Evolutionary conservation across 768 basidiomycete genomes (phyloP).

Genomic region (Floccularia luteovirens): DNA sequence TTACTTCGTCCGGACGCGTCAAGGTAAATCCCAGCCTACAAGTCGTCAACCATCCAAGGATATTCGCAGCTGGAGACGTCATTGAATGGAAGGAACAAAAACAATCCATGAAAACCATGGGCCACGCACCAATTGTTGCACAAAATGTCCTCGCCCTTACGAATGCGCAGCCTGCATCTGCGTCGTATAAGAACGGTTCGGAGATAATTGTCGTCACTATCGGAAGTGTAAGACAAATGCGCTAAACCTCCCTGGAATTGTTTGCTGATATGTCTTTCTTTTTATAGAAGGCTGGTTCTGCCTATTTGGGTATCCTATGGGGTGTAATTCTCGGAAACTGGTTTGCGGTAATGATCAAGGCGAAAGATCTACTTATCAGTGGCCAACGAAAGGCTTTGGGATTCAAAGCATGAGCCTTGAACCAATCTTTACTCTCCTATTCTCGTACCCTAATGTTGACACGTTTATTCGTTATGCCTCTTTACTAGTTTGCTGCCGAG

Average conservation of each 20-base stretch:
- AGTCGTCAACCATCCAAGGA: constrained; percentile 26
- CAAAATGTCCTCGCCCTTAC: constrained; percentile 29
- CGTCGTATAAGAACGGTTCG: not conserved
- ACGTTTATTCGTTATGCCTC: too few species aligned
- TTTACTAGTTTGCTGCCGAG: too few species aligned
- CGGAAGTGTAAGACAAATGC: not conserved
- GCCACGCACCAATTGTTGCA: constrained; percentile 28
- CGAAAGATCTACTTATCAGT: too few species aligned
- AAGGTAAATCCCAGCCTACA: constrained; percentile 43
- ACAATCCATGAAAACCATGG: constrained; percentile 26
- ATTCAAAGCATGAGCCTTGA: too few species aligned
- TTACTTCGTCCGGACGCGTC: constrained; percentile 27
- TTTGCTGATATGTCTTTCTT: not conserved
- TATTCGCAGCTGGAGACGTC: constrained; percentile 48
- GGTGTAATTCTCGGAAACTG: not conserved
- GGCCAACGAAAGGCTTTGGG: too few species aligned
- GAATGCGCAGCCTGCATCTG: constrained; percentile 5
- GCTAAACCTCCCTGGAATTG: not conserved
- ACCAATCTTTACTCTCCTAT: too few species aligned
- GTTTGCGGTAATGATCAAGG: not conserved
- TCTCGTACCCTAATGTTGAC: too few species aligned
- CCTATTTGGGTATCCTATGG: not conserved
- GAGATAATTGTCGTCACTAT: not conserved
- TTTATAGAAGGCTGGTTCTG: not conserved
- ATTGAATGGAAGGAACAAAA: constrained; percentile 47